Evolutionary conservation across 495 filamentous ascomycete species (phyloP).

Genomic region (Xylaria cubensis): DNA sequence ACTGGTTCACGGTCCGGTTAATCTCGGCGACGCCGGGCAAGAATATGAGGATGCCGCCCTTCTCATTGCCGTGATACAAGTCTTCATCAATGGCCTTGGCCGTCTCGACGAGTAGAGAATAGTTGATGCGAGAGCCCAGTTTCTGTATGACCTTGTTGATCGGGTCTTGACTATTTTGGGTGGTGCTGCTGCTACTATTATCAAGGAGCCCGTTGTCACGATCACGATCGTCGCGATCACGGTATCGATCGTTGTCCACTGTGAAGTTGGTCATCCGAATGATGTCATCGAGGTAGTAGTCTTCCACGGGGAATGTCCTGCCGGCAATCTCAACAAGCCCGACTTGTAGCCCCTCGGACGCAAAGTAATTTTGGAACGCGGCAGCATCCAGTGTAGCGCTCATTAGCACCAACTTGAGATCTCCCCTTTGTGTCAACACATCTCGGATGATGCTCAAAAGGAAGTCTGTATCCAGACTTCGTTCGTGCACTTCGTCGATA

Average conservation of each 20-base stretch:
- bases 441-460: conserved; percentile 87
- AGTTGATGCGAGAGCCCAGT: conserved; percentile 89
- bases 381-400: conserved; percentile 93
- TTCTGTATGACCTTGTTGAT: conserved; percentile 73
- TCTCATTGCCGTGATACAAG: conserved; percentile 61
- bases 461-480: conserved; percentile 95
- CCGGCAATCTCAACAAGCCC: conserved; percentile 85
- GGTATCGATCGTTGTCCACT: conserved; percentile 44
- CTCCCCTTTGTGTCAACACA: conserved; percentile 74
- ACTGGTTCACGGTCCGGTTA: conserved; percentile 73
- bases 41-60: conserved; percentile 93
- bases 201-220: conserved; percentile 45
- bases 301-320: conserved; percentile 86
- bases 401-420: conserved; percentile 96
- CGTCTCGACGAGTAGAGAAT: conserved; percentile 81
- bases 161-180: conserved; percentile 41
- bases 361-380: conserved; percentile 87
- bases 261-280: conserved; percentile 79
- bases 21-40: conserved; percentile 88
- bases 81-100: conserved; percentile 81
- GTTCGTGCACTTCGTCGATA: conserved; percentile 96
- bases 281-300: conserved; percentile 91
- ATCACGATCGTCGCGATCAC: conserved; percentile 40
- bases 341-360: conserved; percentile 65
- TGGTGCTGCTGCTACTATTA: conserved; percentile 41